phyloP scores from a whole-genome alignment of 371 early-diverging fungal species.

The Apophysomyces trapeziformis region DNA sequence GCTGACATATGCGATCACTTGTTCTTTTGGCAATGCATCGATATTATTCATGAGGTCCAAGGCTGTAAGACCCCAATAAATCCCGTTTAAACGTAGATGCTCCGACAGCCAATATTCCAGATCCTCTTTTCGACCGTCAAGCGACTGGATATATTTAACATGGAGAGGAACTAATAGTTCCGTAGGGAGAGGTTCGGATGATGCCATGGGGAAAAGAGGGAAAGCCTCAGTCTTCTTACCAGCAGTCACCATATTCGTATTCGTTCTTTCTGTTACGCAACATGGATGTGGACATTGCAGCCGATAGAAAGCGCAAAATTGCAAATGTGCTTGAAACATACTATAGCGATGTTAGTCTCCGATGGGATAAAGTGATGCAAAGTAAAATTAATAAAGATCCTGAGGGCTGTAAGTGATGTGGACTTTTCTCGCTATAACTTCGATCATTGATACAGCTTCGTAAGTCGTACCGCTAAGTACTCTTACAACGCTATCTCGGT shows the following conservation, averaged over 20 bases:
- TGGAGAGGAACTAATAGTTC: constrained; percentile 57
- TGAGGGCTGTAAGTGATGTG: constrained; percentile 32
- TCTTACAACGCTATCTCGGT: constrained; percentile 21
- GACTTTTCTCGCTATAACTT: not conserved
- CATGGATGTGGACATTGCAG: not conserved
- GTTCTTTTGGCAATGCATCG: constrained; percentile 73
- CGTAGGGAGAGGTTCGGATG: constrained; percentile 8
- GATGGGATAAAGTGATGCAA: constrained; percentile 46
- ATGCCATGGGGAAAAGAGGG: not conserved
- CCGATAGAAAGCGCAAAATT: constrained; percentile 23
- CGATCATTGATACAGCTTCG: not conserved
- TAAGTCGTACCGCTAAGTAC: constrained; percentile 33
- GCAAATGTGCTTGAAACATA: constrained; percentile 40
- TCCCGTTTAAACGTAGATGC: constrained; percentile 89
- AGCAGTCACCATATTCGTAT: not conserved
- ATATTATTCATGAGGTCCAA: constrained; percentile 72
- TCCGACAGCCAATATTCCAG: constrained; percentile 95
- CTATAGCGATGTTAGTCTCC: constrained; percentile 48
- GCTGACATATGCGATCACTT: constrained; percentile 78
- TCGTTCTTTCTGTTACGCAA: not conserved
- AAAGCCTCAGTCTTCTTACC: not conserved
- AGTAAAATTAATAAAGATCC: constrained; percentile 28
- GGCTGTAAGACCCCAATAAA: constrained; percentile 95
- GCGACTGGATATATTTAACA: constrained; percentile 77
- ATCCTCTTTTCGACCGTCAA: constrained; percentile 80